phyloP scores from a whole-genome alignment of 371 early-diverging fungal genomes.

The Sporodiniella umbellata region DNA sequence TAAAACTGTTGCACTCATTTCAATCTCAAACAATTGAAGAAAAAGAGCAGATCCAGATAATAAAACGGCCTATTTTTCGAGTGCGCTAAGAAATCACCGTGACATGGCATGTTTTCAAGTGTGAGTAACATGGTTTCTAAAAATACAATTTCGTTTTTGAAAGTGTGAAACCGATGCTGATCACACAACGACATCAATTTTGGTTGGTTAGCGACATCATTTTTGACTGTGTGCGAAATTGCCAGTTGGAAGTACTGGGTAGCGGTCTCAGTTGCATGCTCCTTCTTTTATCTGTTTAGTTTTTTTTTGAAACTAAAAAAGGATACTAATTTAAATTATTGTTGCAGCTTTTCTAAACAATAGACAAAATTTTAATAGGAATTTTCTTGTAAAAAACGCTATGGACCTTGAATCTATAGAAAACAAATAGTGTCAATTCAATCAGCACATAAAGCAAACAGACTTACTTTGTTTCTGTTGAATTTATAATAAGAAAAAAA shows the following conservation, averaged over 20 bases:
- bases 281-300: too few relatives aligned
- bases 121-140: neutral
- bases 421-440: too few relatives aligned
- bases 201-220: constrained; percentile 3
- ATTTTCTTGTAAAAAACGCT: too few relatives aligned
- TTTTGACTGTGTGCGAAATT: constrained; percentile 12
- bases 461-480: too few relatives aligned
- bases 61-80: neutral
- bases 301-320: too few relatives aligned
- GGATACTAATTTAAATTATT: too few relatives aligned
- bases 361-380: too few relatives aligned
- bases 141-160: constrained; percentile 1
- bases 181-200: neutral
- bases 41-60: neutral
- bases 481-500: too few relatives aligned
- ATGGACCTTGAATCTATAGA: too few relatives aligned
- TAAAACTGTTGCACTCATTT: constrained; percentile 16
- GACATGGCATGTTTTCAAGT: neutral
- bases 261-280: too few relatives aligned
- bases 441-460: too few relatives aligned
- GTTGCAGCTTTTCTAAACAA: too few relatives aligned
- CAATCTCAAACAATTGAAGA: constrained; percentile 9
- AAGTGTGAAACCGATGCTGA: constrained; percentile 17
- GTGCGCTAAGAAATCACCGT: neutral
- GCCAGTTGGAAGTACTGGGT: constrained; percentile 4